Evolutionary conservation across 73 alveolate genomes (phyloP).

Genomic region (Uronychia setigera): DNA sequence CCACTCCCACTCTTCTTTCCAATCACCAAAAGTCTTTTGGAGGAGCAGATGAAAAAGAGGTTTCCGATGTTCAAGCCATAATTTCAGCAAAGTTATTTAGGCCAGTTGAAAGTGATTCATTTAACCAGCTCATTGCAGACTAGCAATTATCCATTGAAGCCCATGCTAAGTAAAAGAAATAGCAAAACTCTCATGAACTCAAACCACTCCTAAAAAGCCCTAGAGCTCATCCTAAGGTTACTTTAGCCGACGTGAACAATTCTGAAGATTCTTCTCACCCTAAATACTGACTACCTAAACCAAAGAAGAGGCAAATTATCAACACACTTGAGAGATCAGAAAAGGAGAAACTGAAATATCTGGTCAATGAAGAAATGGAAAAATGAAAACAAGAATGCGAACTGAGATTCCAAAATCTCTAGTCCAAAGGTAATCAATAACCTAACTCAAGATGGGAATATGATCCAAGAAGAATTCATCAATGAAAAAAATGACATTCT

Average conservation of each 20-base stretch:
- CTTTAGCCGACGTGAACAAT: no score
- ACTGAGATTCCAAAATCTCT: not conserved
- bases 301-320: not conserved
- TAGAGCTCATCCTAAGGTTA: not conserved
- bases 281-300: not conserved
- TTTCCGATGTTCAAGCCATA: no score
- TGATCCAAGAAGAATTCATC: not conserved
- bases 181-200: not conserved
- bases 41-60: no score
- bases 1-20: no score
- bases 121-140: not conserved
- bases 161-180: not conserved
- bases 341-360: not conserved
- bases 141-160: not conserved
- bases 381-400: not conserved
- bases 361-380: not conserved
- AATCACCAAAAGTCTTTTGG: no score
- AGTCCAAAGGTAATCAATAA: not conserved
- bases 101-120: not conserved
- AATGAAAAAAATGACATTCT: not conserved
- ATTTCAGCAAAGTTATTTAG: not conserved
- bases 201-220: not conserved
- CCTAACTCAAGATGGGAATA: not conserved
- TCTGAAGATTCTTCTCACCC: not conserved
- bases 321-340: not conserved